These are phyloP conservation scores for Naegleria lovaniensis DNA, from an alignment of 208 protist species.

Conservation along the genomic window DNA sequence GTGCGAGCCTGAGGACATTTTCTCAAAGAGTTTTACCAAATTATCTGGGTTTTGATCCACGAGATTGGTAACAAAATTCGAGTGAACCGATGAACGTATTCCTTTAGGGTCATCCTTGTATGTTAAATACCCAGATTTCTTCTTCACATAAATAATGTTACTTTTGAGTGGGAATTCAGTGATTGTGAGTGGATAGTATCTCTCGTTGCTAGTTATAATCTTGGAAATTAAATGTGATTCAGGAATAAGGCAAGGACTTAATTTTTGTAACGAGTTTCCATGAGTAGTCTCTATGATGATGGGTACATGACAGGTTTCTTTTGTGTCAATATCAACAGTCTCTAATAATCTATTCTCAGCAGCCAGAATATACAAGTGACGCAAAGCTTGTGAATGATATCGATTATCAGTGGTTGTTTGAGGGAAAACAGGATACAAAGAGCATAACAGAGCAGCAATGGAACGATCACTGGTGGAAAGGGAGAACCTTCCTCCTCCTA, in stretches of 20 bases:
- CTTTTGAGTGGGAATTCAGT: not conserved
- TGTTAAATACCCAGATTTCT: not conserved
- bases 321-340: constrained; percentile 76
- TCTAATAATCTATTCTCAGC: constrained; percentile 78
- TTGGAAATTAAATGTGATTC: not conserved
- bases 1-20: not conserved
- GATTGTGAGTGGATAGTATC: not conserved
- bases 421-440: constrained; percentile 87
- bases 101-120: not conserved
- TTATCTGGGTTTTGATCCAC: not conserved
- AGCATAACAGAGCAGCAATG: constrained; percentile 78
- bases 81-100: not conserved
- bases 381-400: constrained; percentile 71
- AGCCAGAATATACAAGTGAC: constrained; percentile 89
- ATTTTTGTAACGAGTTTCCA: not conserved
- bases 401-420: constrained; percentile 71
- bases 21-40: not conserved
- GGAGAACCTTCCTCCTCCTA: constrained; percentile 77
- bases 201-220: not conserved
- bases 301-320: constrained; percentile 43
- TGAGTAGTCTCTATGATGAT: constrained; percentile 37
- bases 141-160: not conserved
- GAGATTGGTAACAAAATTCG: not conserved
- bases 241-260: constrained; percentile 2
- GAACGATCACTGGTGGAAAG: constrained; percentile 66